phyloP scores from a whole-genome alignment of 2,329 filamentous ascomycete genomes.

The Fonsecaea nubica region DNA sequence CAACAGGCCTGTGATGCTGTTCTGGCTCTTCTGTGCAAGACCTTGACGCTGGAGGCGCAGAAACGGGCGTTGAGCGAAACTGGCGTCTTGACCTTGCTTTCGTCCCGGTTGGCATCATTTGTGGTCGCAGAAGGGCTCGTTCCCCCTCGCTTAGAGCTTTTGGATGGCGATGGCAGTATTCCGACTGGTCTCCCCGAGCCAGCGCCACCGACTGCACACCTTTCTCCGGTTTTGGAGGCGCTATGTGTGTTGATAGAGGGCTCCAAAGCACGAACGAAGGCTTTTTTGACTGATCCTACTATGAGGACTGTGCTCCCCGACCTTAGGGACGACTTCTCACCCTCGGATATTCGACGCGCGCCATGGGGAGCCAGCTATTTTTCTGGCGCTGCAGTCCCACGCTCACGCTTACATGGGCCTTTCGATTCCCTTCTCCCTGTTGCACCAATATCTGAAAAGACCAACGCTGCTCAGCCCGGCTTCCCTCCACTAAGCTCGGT shows the following conservation, averaged over 20 bases:
- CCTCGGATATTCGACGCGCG: conserved; percentile 56
- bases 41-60: conserved; percentile 73
- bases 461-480: conserved; percentile 49
- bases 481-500: conserved; percentile 63
- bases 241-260: conserved; percentile 77
- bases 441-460: conserved; percentile 47
- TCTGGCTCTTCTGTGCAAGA: conserved; percentile 61
- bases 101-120: conserved; percentile 73
- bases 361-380: conserved; percentile 62
- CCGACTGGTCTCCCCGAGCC: conserved; percentile 66
- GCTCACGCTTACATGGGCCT: conserved; percentile 58
- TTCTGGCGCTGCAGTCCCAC: conserved; percentile 57
- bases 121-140: conserved; percentile 70
- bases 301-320: conserved; percentile 73
- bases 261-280: conserved; percentile 77
- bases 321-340: conserved; percentile 58
- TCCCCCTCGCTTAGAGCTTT: conserved; percentile 67
- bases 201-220: conserved; percentile 63
- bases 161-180: conserved; percentile 62
- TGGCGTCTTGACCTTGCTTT: conserved; percentile 79
- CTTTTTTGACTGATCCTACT: conserved; percentile 71
- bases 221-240: conserved; percentile 77
- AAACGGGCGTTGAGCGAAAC: conserved; percentile 73
- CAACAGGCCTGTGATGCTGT: conserved; percentile 42
- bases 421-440: conserved; percentile 71